phyloP scores from a whole-genome alignment of 2,329 filamentous ascomycete genomes.

The Paecilomyces sp. region DNA sequence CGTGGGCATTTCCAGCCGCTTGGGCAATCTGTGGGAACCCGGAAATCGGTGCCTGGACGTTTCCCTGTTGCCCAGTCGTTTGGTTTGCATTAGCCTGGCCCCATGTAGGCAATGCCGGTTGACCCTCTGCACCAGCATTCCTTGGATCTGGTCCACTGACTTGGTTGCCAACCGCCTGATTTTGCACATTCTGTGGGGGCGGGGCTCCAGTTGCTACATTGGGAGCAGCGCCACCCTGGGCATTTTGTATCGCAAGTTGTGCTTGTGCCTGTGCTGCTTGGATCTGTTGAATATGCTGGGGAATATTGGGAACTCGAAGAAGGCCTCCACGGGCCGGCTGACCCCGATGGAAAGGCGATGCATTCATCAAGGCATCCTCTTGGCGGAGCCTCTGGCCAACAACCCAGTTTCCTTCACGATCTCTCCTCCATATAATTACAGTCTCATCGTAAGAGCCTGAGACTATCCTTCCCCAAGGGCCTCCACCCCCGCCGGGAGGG shows the following conservation, averaged over 20 bases:
- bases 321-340: slow-evolving; percentile 1
- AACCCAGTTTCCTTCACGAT: slow-evolving; percentile 78
- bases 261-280: not conserved
- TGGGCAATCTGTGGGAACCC: not conserved
- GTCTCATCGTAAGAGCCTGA: slow-evolving; percentile 95
- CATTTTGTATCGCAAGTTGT: not conserved
- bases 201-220: not conserved
- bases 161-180: slow-evolving; percentile 1
- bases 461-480: slow-evolving; percentile 86
- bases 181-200: not conserved
- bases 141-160: slow-evolving; percentile 1
- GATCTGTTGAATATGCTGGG: not conserved
- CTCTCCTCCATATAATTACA: slow-evolving; percentile 89
- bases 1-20: slow-evolving; percentile 1
- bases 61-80: slow-evolving; percentile 32
- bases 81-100: not conserved
- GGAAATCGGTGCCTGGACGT: slow-evolving; percentile 4
- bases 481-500: slow-evolving; percentile 83
- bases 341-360: slow-evolving; percentile 10
- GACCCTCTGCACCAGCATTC: not conserved
- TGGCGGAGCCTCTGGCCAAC: slow-evolving; percentile 68
- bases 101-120: slow-evolving; percentile 3
- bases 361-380: slow-evolving; percentile 39
- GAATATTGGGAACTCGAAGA: not conserved
- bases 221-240: not conserved